Evolutionary conservation across 1,284 basidiomycete species (phyloP), one percentile per base, ranked within the genome.

Genomic region (Cystobasidium pallidum): DNA sequence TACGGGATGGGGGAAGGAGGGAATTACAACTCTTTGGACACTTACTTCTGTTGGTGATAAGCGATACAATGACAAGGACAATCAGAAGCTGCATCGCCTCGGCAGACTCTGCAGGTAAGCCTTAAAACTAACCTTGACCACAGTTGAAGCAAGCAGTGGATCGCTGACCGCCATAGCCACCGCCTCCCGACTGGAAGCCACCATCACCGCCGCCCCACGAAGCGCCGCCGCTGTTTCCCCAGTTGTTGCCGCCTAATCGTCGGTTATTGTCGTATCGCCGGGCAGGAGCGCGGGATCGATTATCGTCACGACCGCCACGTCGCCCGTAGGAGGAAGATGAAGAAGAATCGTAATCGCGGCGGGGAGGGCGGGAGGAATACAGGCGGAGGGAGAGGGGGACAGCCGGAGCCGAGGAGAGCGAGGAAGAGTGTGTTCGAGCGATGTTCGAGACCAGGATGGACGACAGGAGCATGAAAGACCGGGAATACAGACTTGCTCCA

Each of bases 111-210:
- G 43, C 39, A 45, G 19, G 32, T 21, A 41, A 21, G 24, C 43
- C 3, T 17, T n/a, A 49, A 45, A 41, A 63, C 61, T 28, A 24
- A 71, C 68, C 68, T 64, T 63, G 45, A 32, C 68, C 68, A 32
- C 68, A 71, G 49, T 71, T 71, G 61, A 71, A 71, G 68, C 68
- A 71, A 17, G 59, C 68, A 51, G 45, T 71, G 15, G 59, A 63
- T 54, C 68, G 54, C 58, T 61, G 67, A 11, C 32, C 39, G 39
- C 67, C 67, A 28, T 43, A 30, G 59, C 59, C 58, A 32, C 45
- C 57, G 24, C 68, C 67, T 26, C 54, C 55, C 15, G 55, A 62
- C 39, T 41, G 57, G 57, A 59, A 59, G 34, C 67, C 67, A 54
- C 67, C 58, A 47, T 36, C 67, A 54, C 67, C 58, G 30, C 58